These are phyloP conservation scores for Termitomyces heimii DNA, from an alignment of 768 basidiomycete genomes.

Conservation along the genomic window DNA sequence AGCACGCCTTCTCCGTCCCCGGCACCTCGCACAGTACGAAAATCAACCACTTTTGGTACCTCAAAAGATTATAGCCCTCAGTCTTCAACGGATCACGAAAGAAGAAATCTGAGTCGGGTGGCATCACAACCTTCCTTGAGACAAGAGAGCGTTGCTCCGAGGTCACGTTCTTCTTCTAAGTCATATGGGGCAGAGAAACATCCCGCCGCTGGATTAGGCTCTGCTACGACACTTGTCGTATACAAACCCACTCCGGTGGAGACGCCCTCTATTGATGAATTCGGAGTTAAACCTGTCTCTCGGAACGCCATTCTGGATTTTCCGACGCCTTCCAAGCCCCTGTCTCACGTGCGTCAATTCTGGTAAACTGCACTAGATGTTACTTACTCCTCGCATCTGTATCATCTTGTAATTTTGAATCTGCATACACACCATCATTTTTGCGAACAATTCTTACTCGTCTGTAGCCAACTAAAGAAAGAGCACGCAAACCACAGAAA, in stretches of 20 bases:
- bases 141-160: slow-evolving; percentile 6
- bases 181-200: slow-evolving; percentile 7
- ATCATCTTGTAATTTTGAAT: slow-evolving; percentile 17
- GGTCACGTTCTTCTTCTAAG: slow-evolving; percentile 1
- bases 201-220: slow-evolving; percentile 48
- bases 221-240: slow-evolving; percentile 71
- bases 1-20: slow-evolving; percentile 31
- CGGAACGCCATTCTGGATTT: slow-evolving; percentile 21
- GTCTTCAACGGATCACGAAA: slow-evolving; percentile 2
- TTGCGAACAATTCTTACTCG: slow-evolving; percentile 9
- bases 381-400: slow-evolving; percentile 30
- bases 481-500: slow-evolving; percentile 60
- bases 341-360: slow-evolving; percentile 86
- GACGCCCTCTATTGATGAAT: slow-evolving; percentile 37
- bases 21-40: slow-evolving; percentile 34
- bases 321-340: slow-evolving; percentile 48
- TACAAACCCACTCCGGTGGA: slow-evolving; percentile 46
- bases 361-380: slow-evolving; percentile 48
- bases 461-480: slow-evolving; percentile 66
- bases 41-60: slow-evolving; percentile 30
- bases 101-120: slow-evolving; percentile 15
- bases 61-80: slow-evolving; percentile 15
- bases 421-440: slow-evolving; percentile 12
- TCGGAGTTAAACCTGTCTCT: slow-evolving; percentile 33
- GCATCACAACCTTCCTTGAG: slow-evolving; percentile 19